These are phyloP conservation scores for Leccinum aurantiacum DNA, from an alignment of 768 basidiomycete species.

Conservation along the genomic window DNA sequence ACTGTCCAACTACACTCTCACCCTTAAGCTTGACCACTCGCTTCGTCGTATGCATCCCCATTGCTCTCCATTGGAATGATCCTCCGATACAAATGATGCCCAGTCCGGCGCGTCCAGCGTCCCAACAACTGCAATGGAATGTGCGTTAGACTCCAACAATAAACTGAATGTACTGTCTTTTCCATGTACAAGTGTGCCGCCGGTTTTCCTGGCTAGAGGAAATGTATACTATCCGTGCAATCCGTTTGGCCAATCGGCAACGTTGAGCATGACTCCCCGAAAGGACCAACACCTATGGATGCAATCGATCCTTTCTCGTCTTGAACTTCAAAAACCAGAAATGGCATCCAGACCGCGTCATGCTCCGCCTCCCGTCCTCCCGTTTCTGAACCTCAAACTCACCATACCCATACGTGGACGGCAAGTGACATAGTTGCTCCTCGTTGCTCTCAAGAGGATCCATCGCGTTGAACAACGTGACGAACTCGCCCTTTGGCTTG, in stretches of 20 bases:
- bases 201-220: constrained; percentile 62
- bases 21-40: constrained; percentile 37
- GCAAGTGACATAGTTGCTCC: constrained; percentile 45
- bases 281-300: constrained; percentile 36
- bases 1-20: constrained; percentile 44
- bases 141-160: not conserved
- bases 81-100: constrained; percentile 73
- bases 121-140: constrained; percentile 53
- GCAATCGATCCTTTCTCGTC: constrained; percentile 28
- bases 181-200: constrained; percentile 69
- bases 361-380: constrained; percentile 54
- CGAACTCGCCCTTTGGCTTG: constrained; percentile 66
- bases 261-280: not conserved
- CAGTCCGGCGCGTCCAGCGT: constrained; percentile 69
- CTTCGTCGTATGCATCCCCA: constrained; percentile 74
- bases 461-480: constrained; percentile 71
- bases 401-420: constrained; percentile 66
- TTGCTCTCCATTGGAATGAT: constrained; percentile 61
- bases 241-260: constrained; percentile 34
- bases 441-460: constrained; percentile 48
- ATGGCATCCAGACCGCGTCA: constrained; percentile 56
- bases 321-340: constrained; percentile 51
- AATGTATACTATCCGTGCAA: constrained; percentile 54
- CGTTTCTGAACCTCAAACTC: constrained; percentile 44
- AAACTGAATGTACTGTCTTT: constrained; percentile 53